Conservation (phyloP, 2,329 filamentous ascomycete genomes). For the Atkinsonella texensis region DNA sequence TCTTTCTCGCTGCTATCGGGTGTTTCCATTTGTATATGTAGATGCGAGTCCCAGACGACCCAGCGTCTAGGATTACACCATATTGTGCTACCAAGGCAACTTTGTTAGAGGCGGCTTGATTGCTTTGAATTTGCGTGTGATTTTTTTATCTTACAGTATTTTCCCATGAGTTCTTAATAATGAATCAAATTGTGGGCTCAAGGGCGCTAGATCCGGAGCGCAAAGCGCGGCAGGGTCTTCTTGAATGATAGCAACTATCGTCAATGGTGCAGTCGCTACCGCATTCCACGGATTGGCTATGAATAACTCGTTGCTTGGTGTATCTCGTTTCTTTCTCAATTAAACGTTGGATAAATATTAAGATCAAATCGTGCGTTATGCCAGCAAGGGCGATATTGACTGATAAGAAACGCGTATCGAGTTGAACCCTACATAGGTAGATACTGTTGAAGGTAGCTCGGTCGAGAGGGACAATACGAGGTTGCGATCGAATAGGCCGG, state of each 20-base stretch:
- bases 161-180: constrained; percentile 14
- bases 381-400: background rate
- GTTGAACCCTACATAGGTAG: no score
- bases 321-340: no score
- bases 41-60: constrained; percentile 89
- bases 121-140: background rate
- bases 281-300: no score
- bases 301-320: no score
- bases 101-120: background rate
- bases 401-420: background rate
- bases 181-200: background rate
- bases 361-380: no score
- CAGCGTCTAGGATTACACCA: constrained; percentile 93
- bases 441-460: no score
- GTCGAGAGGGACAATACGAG: no score
- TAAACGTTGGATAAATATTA: no score
- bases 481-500: no score
- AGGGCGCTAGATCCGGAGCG: background rate
- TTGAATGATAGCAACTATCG: background rate
- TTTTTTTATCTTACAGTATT: constrained; percentile 14
- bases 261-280: no score
- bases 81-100: constrained; percentile 44
- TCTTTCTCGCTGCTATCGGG: constrained; percentile 49
- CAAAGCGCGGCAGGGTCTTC: background rate
- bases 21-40: constrained; percentile 94